A percentile compares a stretch with the other conserved stretches of the same genome.
These are phyloP conservation scores for Candida endomychidarum DNA, from an alignment of 805 yeast genomes.

Conservation along the genomic window DNA sequence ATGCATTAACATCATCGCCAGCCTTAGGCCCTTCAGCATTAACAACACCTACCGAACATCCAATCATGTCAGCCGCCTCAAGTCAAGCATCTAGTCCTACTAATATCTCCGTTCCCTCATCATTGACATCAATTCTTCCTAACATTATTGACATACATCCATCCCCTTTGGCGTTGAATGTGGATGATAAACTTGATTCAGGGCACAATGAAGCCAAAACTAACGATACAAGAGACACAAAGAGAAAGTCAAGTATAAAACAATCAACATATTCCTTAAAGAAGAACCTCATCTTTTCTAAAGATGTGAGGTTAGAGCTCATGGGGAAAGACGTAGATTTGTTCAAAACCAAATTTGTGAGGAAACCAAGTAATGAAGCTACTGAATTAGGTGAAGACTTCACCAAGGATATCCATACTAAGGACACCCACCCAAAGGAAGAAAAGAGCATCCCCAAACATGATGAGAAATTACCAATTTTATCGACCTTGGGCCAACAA, in stretches of 20 bases:
- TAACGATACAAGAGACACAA: conserved; percentile 5
- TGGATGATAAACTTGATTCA: conserved; percentile 10
- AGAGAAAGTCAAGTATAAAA: conserved; percentile 4
- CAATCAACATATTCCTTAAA: conserved; percentile 19
- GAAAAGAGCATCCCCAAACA: no score
- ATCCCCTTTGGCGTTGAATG: conserved; percentile 24
- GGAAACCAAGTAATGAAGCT: no score
- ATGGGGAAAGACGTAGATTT: conserved; percentile 16
- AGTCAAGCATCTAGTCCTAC: conserved; percentile 4
- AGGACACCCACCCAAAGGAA: no score
- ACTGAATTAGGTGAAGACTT: no score
- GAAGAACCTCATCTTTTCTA: conserved; percentile 32
- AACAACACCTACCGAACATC: conserved; percentile 1
- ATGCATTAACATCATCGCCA: conserved; percentile 1
- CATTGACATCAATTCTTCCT: background rate
- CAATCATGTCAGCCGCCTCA: background rate
- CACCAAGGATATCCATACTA: no score
- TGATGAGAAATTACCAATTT: conserved; percentile 12
- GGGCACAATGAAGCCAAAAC: no score
- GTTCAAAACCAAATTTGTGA: conserved; percentile 15
- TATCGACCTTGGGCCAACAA: conserved; percentile 30
- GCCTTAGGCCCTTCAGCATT: no score
- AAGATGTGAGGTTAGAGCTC: conserved; percentile 41
- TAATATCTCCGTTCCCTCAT: background rate
- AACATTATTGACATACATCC: conserved; percentile 16